These are phyloP conservation scores for Neofusicoccum parvum DNA, from an alignment of 2,329 filamentous ascomycete genomes.

Conservation along the genomic window DNA sequence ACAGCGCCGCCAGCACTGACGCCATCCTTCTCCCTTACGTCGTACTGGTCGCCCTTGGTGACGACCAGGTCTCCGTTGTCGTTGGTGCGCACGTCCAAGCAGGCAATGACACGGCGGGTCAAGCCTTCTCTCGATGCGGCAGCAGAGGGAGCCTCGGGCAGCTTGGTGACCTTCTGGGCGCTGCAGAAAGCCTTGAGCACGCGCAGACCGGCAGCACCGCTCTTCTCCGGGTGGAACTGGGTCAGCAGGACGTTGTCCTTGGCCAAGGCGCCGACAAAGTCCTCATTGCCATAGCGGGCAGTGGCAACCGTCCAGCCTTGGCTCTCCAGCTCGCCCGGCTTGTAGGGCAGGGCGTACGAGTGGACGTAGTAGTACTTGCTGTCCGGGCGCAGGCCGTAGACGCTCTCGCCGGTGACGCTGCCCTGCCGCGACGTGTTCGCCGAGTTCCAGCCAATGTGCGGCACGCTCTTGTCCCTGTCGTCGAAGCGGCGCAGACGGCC, in stretches of 20 bases:
- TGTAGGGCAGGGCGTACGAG: slow-evolving; percentile 84
- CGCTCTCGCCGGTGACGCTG: slow-evolving; percentile 50
- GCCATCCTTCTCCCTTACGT: slow-evolving; percentile 84
- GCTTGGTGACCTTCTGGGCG: slow-evolving; percentile 61
- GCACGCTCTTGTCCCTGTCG: slow-evolving; percentile 80
- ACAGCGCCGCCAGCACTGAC: slow-evolving; percentile 63
- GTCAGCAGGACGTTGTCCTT: slow-evolving; percentile 85
- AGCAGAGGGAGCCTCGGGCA: slow-evolving; percentile 45
- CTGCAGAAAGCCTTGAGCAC: slow-evolving; percentile 84
- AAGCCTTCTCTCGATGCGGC: slow-evolving; percentile 63
- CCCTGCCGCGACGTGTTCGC: slow-evolving; percentile 63
- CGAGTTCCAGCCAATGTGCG: slow-evolving; percentile 98
- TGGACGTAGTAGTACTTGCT: slow-evolving; percentile 99
- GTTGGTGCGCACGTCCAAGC: slow-evolving; percentile 92
- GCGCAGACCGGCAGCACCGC: slow-evolving; percentile 81
- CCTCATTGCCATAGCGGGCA: slow-evolving; percentile 81
- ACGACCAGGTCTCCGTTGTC: slow-evolving; percentile 94
- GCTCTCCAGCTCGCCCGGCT: slow-evolving; percentile 70
- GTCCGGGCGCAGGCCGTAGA: slow-evolving; percentile 76
- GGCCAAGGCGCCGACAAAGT: slow-evolving; percentile 88
- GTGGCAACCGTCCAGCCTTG: slow-evolving; percentile 93
- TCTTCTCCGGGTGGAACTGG: slow-evolving; percentile 98
- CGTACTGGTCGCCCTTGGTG: slow-evolving; percentile 98
- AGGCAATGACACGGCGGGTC: slow-evolving; percentile 92
- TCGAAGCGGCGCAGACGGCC: slow-evolving; percentile 74